Percentiles rank a stretch among this genome's conserved stretches.
phyloP scores from a whole-genome alignment of 805 yeast genomes.

The Kluyveromyces wickerhamii region DNA sequence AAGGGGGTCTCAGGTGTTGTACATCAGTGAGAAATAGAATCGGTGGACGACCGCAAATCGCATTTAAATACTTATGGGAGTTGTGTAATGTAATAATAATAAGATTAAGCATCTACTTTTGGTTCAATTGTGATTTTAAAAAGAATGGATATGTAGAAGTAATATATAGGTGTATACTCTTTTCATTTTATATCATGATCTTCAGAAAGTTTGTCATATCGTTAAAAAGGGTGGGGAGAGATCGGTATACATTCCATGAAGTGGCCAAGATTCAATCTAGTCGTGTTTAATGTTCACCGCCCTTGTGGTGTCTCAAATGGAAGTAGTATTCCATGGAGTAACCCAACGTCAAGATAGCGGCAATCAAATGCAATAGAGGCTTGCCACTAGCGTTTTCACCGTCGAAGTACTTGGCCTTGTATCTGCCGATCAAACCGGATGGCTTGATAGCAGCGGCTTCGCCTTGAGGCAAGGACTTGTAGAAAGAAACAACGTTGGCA shows the following conservation, averaged over 20 bases:
- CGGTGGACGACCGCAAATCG: too few relatives aligned
- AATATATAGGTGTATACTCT: too few relatives aligned
- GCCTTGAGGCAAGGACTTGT: constrained; percentile 94
- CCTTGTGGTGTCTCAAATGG: constrained; percentile 65
- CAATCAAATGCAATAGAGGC: constrained; percentile 72
- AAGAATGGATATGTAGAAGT: too few relatives aligned
- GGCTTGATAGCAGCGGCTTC: constrained; percentile 70
- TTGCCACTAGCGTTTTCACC: constrained; percentile 78
- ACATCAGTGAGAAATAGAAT: constrained; percentile 28
- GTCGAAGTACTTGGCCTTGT: constrained; percentile 79
- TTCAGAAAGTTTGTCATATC: constrained; percentile 3
- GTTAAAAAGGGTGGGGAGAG: too few relatives aligned
- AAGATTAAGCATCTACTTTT: too few relatives aligned
- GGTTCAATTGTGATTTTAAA: too few relatives aligned
- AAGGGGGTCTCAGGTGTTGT: constrained; percentile 32
- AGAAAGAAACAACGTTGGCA: constrained; percentile 89
- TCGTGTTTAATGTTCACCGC: constrained; percentile 34
- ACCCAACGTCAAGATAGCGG: constrained; percentile 63
- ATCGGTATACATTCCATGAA: too few relatives aligned
- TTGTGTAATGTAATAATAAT: too few relatives aligned
- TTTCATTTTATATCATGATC: constrained; percentile 3
- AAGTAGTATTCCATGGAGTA: constrained; percentile 90
- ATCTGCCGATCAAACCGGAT: constrained; percentile 61
- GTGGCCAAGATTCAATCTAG: too few relatives aligned
- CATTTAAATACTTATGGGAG: too few relatives aligned